These are phyloP conservation scores for Tetrastigma voinierianum DNA, from an alignment of 164 flowering plant species.

Conservation along the genomic window DNA sequence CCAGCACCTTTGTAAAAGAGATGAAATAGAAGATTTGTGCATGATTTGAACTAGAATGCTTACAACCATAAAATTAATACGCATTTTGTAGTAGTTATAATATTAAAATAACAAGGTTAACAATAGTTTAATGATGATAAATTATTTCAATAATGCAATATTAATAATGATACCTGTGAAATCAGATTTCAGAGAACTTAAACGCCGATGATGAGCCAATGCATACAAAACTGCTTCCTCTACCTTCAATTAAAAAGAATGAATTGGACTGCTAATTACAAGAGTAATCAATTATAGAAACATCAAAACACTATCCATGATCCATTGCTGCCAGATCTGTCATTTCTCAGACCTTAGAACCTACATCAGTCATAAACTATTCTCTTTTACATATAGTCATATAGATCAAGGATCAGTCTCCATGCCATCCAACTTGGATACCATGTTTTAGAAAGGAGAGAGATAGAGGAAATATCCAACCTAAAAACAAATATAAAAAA, in stretches of 20 bases:
- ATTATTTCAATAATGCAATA: not conserved
- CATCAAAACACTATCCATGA: not conserved
- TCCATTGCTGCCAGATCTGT: too few species aligned
- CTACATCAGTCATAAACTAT: not conserved
- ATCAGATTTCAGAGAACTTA: conserved; percentile 34
- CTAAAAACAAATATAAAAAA: too few species aligned
- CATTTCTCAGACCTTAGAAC: not conserved
- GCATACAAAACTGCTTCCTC: conserved; percentile 75
- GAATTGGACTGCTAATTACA: conserved; percentile 11
- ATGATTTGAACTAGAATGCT: too few species aligned
- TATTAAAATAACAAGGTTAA: not conserved
- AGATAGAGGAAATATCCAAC: not conserved
- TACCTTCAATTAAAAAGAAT: conserved; percentile 41
- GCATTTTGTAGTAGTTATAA: not conserved
- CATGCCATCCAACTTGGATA: not conserved
- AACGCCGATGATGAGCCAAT: conserved; percentile 65
- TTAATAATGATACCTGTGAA: conserved; percentile 14
- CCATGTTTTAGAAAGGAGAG: not conserved
- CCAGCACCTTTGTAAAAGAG: too few species aligned
- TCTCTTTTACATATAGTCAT: not conserved
- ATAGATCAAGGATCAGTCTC: not conserved
- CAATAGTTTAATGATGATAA: not conserved
- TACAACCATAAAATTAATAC: too few species aligned
- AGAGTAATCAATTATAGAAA: not conserved
- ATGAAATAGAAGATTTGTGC: too few species aligned